Percentiles rank a stretch among this genome's conserved stretches.
Conservation (phyloP, 441 rosid species). For the Bruguiera hainesii region DNA sequence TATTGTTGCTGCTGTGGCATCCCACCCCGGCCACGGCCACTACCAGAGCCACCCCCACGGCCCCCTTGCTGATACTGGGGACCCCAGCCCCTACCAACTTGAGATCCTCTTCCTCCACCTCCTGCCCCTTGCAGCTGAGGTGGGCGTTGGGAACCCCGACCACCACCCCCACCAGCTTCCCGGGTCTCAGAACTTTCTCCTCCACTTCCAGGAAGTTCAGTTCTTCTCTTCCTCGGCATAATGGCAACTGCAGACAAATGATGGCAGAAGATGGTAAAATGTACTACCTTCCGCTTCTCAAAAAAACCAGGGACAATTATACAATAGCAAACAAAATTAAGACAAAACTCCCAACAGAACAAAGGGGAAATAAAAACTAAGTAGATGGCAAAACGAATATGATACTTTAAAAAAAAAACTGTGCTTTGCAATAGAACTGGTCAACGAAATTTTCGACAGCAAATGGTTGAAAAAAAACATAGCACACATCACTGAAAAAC, state of each 20-base stretch:
- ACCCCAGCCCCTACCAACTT: slow-evolving; percentile 28
- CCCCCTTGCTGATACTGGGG: slow-evolving; percentile 37
- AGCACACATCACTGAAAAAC: too few species aligned
- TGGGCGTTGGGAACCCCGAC: slow-evolving; percentile 17
- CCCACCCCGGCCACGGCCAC: slow-evolving; percentile 62
- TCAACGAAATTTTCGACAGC: too few species aligned
- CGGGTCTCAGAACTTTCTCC: slow-evolving; percentile 34
- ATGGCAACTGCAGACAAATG: neutral
- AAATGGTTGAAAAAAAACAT: too few species aligned
- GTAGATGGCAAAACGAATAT: too few species aligned
- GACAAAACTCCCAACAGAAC: too few species aligned
- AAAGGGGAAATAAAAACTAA: too few species aligned
- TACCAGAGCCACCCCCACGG: slow-evolving; percentile 40
- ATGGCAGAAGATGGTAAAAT: neutral
- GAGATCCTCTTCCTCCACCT: slow-evolving; percentile 18
- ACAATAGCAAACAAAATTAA: neutral
- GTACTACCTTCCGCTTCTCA: neutral
- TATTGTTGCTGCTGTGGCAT: slow-evolving; percentile 52
- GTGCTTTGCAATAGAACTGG: too few species aligned
- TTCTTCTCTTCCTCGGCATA: slow-evolving; percentile 82
- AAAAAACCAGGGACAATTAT: neutral
- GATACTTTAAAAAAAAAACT: too few species aligned
- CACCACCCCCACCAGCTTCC: slow-evolving; percentile 13
- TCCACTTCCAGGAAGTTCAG: slow-evolving; percentile 42
- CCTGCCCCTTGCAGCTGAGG: slow-evolving; percentile 26